Conservation (phyloP, 495 filamentous ascomycete species). For the Penicillium taxi region DNA sequence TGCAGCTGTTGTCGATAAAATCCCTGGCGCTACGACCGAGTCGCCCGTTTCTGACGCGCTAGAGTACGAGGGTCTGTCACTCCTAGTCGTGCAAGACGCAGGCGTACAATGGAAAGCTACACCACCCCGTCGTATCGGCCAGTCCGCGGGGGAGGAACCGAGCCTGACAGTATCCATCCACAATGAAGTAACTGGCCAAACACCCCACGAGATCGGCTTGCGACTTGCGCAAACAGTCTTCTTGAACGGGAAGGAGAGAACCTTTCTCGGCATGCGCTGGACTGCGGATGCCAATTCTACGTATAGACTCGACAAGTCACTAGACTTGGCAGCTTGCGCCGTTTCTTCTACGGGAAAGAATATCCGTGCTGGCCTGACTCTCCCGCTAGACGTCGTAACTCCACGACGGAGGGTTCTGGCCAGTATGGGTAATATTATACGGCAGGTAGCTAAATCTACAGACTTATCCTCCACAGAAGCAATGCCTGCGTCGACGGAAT, state of each 20-base stretch:
- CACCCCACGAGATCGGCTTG: conserved; percentile 34
- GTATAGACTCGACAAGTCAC: conserved; percentile 16
- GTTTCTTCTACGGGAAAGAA: conserved; percentile 12
- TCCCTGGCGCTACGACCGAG: conserved; percentile 14
- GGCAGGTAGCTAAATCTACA: conserved; percentile 49
- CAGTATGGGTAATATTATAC: conserved; percentile 77
- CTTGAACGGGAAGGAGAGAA: conserved; percentile 56
- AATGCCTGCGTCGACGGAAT: conserved; percentile 65
- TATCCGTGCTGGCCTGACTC: conserved; percentile 18
- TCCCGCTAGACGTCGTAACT: conserved; percentile 59
- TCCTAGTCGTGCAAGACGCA: conserved; percentile 20
- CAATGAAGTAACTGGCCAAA: not conserved
- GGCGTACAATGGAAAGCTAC: conserved; percentile 27
- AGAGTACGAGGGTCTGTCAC: conserved; percentile 30
- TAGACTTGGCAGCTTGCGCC: conserved; percentile 28
- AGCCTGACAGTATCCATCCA: conserved; percentile 26
- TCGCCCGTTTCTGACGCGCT: not conserved
- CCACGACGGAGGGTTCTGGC: conserved; percentile 52
- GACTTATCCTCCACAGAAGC: conserved; percentile 29
- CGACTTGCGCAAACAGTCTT: conserved; percentile 76
- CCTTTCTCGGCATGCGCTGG: conserved; percentile 55
- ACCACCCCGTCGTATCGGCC: conserved; percentile 25
- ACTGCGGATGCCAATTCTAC: conserved; percentile 12
- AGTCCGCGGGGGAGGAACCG: conserved; percentile 26
- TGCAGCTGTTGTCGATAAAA: conserved; percentile 32